Evolutionary conservation across 2,329 filamentous ascomycete genomes (phyloP), one percentile per base, ranked within the genome.

Genomic region (Chaetothyriales sp.): DNA sequence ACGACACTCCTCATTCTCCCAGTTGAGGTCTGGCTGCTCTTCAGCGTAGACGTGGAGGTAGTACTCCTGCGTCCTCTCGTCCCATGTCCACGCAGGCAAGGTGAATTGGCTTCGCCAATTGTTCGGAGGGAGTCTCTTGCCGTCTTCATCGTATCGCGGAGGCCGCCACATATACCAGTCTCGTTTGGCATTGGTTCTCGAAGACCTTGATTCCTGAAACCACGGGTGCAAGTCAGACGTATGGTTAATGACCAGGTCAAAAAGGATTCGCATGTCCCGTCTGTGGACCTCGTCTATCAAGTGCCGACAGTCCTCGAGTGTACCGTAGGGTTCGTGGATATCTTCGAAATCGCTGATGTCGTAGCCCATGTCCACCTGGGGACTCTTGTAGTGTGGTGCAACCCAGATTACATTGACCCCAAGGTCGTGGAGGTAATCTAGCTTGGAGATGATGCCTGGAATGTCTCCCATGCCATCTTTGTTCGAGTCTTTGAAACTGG

Each of bases 1-100:
- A 4, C 84, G 74, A 0, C 79, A 75, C 22, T 75, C 76, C 0
- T 70, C 67, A 51, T 81, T 84, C 61, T 88, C 82, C 84, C 83
- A 89, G 65, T 89, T 89, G 10, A 89, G 70, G 59, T 89, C 86
- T 0, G 85, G 85, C 64, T 89, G 85, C 56, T 83, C 77, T 5
- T 75, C 75, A 5, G 80, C 78, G 64, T 86, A 89, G 13, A 89
- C 72, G 55, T 83, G 80, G 0, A 87, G 75, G 61, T 85, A 87
- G 63, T 85, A 87, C 63, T 88, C 81, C 49, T 76, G 70, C 0
- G 82, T 84, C 13, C 65, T 62, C 59, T 84, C 78, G 59, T 87
- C 83, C 73, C 78, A 88, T 50, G 78, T 73, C 85, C 56, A 58
- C 7, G 56, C 54, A 15, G 46, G 46, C n/a, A 46, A 48, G 10